These are phyloP conservation scores for Entophlyctis luteolus DNA, from an alignment of 192 early-diverging fungal genomes.

Conservation along the genomic window DNA sequence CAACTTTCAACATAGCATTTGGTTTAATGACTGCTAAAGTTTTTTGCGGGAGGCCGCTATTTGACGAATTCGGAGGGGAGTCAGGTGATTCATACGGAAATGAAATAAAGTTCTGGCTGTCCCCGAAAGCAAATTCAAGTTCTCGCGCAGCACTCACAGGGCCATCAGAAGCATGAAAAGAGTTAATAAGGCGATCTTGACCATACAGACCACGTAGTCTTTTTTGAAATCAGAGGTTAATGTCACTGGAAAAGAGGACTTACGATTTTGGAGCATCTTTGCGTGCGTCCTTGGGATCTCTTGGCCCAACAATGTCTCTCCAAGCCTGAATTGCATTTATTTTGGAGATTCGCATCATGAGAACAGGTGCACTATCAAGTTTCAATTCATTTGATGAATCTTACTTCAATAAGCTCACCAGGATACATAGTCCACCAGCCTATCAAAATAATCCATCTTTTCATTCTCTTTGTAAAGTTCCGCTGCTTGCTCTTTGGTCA, in stretches of 20 bases:
- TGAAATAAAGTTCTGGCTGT: background rate
- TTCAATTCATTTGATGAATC: background rate
- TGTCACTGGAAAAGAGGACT: background rate
- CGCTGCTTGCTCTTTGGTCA: constrained; percentile 40
- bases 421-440: constrained; percentile 46
- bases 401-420: constrained; percentile 28
- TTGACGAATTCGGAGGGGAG: background rate
- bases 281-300: constrained; percentile 42
- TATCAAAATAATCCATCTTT: constrained; percentile 44
- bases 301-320: constrained; percentile 55
- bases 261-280: constrained; percentile 49
- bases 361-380: constrained; percentile 39
- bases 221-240: background rate
- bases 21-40: constrained; percentile 57
- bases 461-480: constrained; percentile 56
- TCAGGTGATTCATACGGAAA: constrained; percentile 10
- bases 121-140: constrained; percentile 39
- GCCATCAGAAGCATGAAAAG: constrained; percentile 51
- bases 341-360: constrained; percentile 48
- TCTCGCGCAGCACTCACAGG: constrained; percentile 40
- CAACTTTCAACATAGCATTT: constrained; percentile 39
- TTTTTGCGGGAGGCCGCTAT: constrained; percentile 33
- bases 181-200: constrained; percentile 54
- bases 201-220: constrained; percentile 54
- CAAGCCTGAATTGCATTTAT: constrained; percentile 48